Percentiles rank a stretch among this genome's conserved stretches.
phyloP scores from a whole-genome alignment of 1,284 basidiomycete species.

The Leccinum fallax region DNA sequence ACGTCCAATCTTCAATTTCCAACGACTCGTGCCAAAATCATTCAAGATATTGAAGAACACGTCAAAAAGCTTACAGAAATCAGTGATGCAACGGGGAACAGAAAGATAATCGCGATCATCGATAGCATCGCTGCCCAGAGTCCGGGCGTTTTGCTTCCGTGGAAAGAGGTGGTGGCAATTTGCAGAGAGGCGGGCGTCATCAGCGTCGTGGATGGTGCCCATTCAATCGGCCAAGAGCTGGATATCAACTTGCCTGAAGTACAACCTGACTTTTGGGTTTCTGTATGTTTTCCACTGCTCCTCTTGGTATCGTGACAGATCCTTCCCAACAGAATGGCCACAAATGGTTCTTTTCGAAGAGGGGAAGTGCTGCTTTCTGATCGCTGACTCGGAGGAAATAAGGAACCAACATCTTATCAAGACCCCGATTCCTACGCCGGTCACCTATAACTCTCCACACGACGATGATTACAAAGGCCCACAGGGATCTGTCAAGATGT shows the following conservation, averaged over 20 bases:
- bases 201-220: constrained; percentile 83
- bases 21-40: constrained; percentile 58
- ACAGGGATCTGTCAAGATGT: no score
- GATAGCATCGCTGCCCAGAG: constrained; percentile 69
- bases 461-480: no score
- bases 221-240: constrained; percentile 73
- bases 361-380: constrained; percentile 53
- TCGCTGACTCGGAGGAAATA: no score
- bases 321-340: constrained; percentile 63
- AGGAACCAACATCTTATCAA: no score
- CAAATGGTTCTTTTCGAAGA: constrained; percentile 82
- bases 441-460: no score
- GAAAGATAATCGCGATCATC: constrained; percentile 70
- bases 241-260: constrained; percentile 60
- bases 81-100: constrained; percentile 30
- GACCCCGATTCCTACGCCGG: no score
- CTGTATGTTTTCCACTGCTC: constrained; percentile 45
- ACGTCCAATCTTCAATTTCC: constrained; percentile 64
- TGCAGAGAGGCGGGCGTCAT: constrained; percentile 69
- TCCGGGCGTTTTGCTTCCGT: constrained; percentile 69
- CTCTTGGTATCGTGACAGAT: not conserved
- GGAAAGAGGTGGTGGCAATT: constrained; percentile 74
- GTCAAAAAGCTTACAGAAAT: constrained; percentile 28
- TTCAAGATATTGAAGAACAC: constrained; percentile 55
- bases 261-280: constrained; percentile 80